Conservation (phyloP, 2,329 filamentous ascomycete species). For the Colletotrichum sp. region DNA sequence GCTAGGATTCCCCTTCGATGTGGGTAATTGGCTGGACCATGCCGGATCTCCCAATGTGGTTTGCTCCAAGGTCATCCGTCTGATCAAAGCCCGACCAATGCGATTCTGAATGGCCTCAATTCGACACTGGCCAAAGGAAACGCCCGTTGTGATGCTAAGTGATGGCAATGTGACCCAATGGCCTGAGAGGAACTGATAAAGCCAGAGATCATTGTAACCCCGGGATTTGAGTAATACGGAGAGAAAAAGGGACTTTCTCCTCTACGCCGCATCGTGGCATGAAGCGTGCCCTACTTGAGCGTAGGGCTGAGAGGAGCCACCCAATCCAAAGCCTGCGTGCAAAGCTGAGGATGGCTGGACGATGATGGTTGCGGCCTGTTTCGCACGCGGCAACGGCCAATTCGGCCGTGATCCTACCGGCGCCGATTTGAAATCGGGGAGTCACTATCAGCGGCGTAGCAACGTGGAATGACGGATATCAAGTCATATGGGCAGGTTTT, state of each 20-base stretch:
- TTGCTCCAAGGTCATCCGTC: background rate
- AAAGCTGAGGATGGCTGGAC: background rate
- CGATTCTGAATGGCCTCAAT: slow-evolving; percentile 3
- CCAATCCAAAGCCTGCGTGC: background rate
- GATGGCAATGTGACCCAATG: background rate
- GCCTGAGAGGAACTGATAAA: background rate
- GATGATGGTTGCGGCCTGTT: background rate
- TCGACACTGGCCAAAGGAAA: background rate
- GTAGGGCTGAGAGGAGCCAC: slow-evolving; percentile 10
- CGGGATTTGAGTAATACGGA: background rate
- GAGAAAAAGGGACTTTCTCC: background rate
- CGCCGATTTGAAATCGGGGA: background rate
- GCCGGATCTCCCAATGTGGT: background rate
- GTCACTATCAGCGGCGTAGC: background rate
- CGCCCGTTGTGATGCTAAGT: background rate
- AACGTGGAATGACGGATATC: background rate
- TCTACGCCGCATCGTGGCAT: background rate
- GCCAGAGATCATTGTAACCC: background rate
- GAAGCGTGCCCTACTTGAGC: background rate
- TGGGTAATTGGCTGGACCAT: background rate
- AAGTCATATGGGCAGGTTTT: background rate
- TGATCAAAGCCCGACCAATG: background rate
- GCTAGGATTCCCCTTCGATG: background rate
- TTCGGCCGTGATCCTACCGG: background rate
- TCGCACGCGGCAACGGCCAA: background rate